Base-by-base conservation (phyloP, 2,329 filamentous ascomycete species). In the Lachnellula cervina region DNA sequence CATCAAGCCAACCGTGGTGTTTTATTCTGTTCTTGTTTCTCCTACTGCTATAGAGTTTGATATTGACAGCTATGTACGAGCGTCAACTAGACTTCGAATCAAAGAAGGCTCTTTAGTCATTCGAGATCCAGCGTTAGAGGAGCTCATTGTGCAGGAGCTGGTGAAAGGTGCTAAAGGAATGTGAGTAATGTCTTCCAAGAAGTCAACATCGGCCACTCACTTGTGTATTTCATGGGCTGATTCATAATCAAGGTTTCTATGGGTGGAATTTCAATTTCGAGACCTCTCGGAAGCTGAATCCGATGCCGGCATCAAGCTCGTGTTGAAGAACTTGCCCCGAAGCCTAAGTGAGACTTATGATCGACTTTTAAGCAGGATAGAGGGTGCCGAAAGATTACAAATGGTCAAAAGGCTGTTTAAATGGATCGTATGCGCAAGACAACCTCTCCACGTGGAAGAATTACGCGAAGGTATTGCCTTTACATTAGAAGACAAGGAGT, bases 261-360 rank as follows among this genome's bases (percentile, higher is more conserved):
- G 56, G 60, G 58, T 60, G 2, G 44, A 56, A 48, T 60, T 62
- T n/a, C 56, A 62, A 19, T 44, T 62, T 5, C 37, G 49, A n/a
- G 58, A 62, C 13, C 38, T 62, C 2, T 62, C 56, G 28, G 43
- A 52, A 19, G 53, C 58, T 6, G 58, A 59, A 38, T 54, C 60
- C 2, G 60, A 62, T 21, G 17, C 52, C n/a, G 46, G 35, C 11
- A 59, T 62, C 14, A 53, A 45, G 25, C 7, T 19, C 7, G 48
- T 55, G 5, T 51, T 59, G 2, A n/a, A 54, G 9, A 59, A 59
- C 40, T 25, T 62, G 2, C 60, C 58, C 6, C 28, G 32, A 45
- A 55, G 46, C 52, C 45, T 62, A 5, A 42, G 52, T 40, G 55
- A 62, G 21, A 60, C 56, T 7, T 60, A 60, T 19, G 49, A 59